Evolutionary conservation across 805 yeast genomes (phyloP).

Genomic region (Danielozyma ontarioensis): DNA sequence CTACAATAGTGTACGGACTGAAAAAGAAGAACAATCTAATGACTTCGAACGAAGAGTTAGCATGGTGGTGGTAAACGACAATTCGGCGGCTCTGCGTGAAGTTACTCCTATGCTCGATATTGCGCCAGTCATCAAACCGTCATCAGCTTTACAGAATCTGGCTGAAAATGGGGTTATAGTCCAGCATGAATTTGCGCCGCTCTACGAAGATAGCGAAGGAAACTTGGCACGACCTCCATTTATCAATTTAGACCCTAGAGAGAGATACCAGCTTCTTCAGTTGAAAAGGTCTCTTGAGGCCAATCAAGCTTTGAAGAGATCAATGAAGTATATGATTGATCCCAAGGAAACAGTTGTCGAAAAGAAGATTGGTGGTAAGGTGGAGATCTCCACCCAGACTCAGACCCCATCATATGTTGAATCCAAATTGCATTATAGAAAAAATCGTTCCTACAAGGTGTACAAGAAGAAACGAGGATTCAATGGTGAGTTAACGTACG

Average conservation of each 20-base stretch:
- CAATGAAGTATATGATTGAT: constrained; percentile 35
- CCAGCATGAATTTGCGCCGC: constrained; percentile 30
- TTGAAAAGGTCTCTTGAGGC: constrained; percentile 34
- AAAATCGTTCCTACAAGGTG: constrained; percentile 8
- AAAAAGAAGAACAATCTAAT: constrained; percentile 15
- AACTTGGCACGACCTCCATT: constrained; percentile 39
- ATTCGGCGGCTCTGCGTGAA: constrained; percentile 1
- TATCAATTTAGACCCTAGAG: constrained; percentile 39
- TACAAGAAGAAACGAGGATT: constrained; percentile 22
- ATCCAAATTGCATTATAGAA: constrained; percentile 19
- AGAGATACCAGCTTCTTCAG: constrained; percentile 37
- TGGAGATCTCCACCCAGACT: constrained; percentile 40
- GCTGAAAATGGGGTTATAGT: constrained; percentile 11
- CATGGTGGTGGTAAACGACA: constrained; percentile 7
- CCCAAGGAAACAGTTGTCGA: constrained; percentile 30
- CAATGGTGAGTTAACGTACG: constrained; percentile 34
- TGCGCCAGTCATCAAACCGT: neutral
- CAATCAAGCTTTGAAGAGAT: constrained; percentile 25
- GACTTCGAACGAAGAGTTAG: constrained; percentile 26
- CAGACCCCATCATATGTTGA: constrained; percentile 25
- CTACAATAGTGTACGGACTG: constrained; percentile 11
- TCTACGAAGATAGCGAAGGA: constrained; percentile 32
- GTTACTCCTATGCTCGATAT: constrained; percentile 3
- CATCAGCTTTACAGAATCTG: neutral
- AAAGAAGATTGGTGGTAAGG: constrained; percentile 16